Evolutionary conservation across 1,284 basidiomycete species (phyloP), one percentile per base, ranked within the genome.

Genomic region (Athelia sp.): DNA sequence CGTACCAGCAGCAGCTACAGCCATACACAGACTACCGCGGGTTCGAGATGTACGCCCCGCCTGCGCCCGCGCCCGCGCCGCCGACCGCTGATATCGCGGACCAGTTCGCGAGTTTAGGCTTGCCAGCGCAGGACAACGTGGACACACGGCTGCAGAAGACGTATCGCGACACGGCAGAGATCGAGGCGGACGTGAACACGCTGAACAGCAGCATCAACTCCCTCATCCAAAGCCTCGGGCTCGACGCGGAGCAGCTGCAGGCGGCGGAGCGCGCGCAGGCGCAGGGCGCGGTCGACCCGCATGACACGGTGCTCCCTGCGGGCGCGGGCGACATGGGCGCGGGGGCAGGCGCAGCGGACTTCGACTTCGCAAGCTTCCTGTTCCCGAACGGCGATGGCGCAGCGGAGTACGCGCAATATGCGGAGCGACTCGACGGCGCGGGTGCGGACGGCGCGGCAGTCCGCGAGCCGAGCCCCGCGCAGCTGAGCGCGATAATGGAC

Each of bases 191-290:
- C 50, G 86, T 93, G 23, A 82, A 87, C 53, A 76, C 79, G 40
- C 68, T 93, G 48, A 82, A 89, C 57, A 74, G 72, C 32, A 84
- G 79, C 54, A 85, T 94, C 54, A 81, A 90, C 52, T 78, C 79
- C 11, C 73, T 93, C 34, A 86, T 93, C 43, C 75, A 84, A 58
- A 78, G 76, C 48, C 75, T 89, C 50, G 87, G 87, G 1, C 68
- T 90, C 34, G 84, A 85, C 54, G 73, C 80, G 2, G 50, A 52
- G 3, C 49, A 70, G 15, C 58, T 79, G 19, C 62, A 66, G 3
- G 40, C 52, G 11, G 26, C 51, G 11, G 56, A 57, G 1, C 59
- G 61, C 26, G 48, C 51, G 17, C 47, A 48, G 22, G 15, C 42
- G 15, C 36, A 40, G 19, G 19, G 15, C 1, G 43, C 38, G 1